Percentiles rank a stretch among this genome's conserved stretches.
phyloP scores from a whole-genome alignment of 2,329 filamentous ascomycete species.

The Aspergillus floridensis region DNA sequence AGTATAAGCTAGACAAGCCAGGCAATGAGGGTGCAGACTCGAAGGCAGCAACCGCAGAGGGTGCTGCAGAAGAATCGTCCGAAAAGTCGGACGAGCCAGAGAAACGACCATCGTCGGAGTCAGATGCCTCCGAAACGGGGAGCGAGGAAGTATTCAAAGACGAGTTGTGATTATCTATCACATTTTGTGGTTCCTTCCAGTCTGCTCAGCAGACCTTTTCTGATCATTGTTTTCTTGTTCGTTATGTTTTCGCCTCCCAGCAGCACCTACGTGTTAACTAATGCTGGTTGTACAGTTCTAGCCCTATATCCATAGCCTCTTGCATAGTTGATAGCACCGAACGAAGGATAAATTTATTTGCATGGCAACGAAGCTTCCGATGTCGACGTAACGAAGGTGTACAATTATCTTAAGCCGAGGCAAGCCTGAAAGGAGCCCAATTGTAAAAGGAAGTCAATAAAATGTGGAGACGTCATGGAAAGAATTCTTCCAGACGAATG shows the following conservation, averaged over 20 bases:
- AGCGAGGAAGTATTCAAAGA: slow-evolving; percentile 43
- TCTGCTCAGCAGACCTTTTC: background rate
- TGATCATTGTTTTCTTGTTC: background rate
- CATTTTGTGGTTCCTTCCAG: slow-evolving; percentile 3
- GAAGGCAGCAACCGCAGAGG: background rate
- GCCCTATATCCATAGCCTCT: slow-evolving; percentile 8
- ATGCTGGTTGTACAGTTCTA: background rate
- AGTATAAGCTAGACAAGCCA: background rate
- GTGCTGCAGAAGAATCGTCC: slow-evolving; percentile 4
- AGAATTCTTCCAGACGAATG: background rate
- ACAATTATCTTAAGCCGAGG: background rate
- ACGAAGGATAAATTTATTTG: background rate
- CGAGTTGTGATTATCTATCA: slow-evolving; percentile 29
- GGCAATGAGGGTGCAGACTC: background rate
- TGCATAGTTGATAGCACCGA: background rate
- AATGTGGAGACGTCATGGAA: background rate
- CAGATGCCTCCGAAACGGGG: slow-evolving; percentile 24
- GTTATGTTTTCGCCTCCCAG: background rate
- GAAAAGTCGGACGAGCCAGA: slow-evolving; percentile 12
- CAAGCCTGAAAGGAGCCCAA: background rate
- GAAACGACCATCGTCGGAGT: slow-evolving; percentile 5
- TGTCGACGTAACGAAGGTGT: background rate
- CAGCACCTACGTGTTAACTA: background rate
- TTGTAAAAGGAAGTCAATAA: background rate
- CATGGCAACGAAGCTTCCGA: background rate